Evolutionary conservation across 148 eudicot species (phyloP).

Genomic region (Rhododendron henanense): DNA sequence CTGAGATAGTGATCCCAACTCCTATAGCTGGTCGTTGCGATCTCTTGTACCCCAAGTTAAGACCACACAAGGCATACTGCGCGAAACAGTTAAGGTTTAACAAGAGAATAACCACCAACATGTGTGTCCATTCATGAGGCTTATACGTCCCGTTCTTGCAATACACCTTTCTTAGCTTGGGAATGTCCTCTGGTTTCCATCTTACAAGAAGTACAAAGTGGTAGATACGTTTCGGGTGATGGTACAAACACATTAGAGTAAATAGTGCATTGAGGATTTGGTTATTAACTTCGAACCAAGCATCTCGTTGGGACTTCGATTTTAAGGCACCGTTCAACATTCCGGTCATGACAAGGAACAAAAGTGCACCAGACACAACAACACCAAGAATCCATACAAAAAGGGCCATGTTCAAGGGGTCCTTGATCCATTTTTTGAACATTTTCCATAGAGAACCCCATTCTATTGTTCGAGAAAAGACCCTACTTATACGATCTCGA

Average conservation of each 20-base stretch:
- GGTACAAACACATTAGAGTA: conserved; percentile 87
- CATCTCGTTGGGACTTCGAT: conserved; percentile 55
- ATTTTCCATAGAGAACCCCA: conserved; percentile 53
- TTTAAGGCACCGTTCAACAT: conserved; percentile 72
- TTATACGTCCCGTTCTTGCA: conserved; percentile 93
- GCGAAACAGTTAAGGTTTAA: conserved; percentile 86
- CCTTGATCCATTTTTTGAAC: conserved; percentile 66
- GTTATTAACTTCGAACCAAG: conserved; percentile 96
- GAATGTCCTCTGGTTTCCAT: conserved; percentile 73
- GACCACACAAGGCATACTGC: conserved; percentile 77
- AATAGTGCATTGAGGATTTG: conserved; percentile 93
- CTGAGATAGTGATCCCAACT: conserved; percentile 65
- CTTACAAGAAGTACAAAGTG: conserved; percentile 69
- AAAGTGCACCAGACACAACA: conserved; percentile 83
- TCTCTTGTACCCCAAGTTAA: conserved; percentile 76
- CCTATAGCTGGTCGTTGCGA: conserved; percentile 75
- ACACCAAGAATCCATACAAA: conserved; percentile 77
- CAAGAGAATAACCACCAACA: conserved; percentile 67
- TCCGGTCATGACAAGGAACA: conserved; percentile 93
- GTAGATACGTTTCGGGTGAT: conserved; percentile 79
- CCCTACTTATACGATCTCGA: conserved; percentile 48
- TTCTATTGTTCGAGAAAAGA: conserved; percentile 57
- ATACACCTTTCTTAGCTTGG: conserved; percentile 64
- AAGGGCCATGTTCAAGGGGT: conserved; percentile 84
- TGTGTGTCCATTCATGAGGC: conserved; percentile 92